phyloP scores from a whole-genome alignment of 768 basidiomycete species.

The Hericium rajendrae region DNA sequence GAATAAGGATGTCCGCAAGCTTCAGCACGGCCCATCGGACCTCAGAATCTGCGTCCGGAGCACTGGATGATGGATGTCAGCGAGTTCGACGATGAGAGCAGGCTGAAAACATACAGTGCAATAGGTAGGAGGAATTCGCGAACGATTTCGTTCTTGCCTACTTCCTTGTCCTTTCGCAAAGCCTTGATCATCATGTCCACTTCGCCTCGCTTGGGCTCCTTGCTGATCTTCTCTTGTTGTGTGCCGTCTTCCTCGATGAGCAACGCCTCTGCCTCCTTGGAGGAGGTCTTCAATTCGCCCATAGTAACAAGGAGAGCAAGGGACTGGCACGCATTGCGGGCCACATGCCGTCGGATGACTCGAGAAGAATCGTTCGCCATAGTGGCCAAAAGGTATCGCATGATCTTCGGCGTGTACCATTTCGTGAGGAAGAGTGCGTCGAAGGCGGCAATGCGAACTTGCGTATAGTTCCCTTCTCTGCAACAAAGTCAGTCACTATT shows the following conservation, averaged over 20 bases:
- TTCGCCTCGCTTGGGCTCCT: constrained; percentile 69
- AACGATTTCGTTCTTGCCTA: constrained; percentile 70
- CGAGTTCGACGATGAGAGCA: neutral
- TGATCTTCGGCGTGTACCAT: constrained; percentile 77
- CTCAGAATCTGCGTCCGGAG: constrained; percentile 73
- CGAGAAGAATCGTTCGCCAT: constrained; percentile 82
- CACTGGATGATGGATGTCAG: constrained; percentile 29
- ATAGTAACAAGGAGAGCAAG: constrained; percentile 78
- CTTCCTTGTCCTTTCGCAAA: constrained; percentile 78
- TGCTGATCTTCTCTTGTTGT: constrained; percentile 48
- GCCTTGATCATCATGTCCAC: constrained; percentile 80
- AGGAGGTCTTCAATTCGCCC: constrained; percentile 76
- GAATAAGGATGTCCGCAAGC: constrained; percentile 80
- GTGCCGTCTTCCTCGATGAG: constrained; percentile 84
- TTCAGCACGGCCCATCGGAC: constrained; percentile 89
- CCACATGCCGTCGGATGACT: constrained; percentile 76
- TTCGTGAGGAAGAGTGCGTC: constrained; percentile 87
- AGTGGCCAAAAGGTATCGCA: constrained; percentile 81
- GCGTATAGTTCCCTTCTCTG: constrained; percentile 90
- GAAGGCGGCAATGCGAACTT: constrained; percentile 88
- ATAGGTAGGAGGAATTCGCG: constrained; percentile 77
- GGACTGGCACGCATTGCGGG: constrained; percentile 77
- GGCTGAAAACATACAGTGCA: constrained; percentile 51
- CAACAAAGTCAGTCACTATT: neutral
- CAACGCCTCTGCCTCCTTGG: constrained; percentile 67